phyloP scores from a whole-genome alignment of 345 rosid genomes.

The Arabidopsis suecica region DNA sequence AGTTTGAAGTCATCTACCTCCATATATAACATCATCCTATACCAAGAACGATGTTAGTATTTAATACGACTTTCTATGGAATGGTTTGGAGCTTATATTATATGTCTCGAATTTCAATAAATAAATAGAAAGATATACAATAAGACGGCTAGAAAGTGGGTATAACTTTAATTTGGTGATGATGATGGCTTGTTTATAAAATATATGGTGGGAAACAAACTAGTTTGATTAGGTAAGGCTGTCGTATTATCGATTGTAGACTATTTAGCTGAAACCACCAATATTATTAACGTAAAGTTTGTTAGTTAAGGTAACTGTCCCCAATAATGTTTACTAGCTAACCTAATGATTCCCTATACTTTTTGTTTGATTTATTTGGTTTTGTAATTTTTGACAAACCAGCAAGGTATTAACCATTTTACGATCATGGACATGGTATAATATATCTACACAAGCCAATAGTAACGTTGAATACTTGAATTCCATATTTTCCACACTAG shows the following conservation, averaged over 20 bases:
- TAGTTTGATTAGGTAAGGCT: conserved; percentile 23
- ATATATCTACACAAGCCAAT: too few species aligned
- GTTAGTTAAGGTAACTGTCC: conserved; percentile 3
- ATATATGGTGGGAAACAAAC: conserved; percentile 25
- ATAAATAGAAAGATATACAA: background rate
- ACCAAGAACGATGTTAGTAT: background rate
- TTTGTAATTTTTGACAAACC: too few species aligned
- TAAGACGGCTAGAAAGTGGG: conserved; percentile 23
- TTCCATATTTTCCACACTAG: background rate
- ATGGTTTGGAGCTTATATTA: conserved; percentile 11
- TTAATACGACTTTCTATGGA: conserved; percentile 4
- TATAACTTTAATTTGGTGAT: conserved; percentile 20
- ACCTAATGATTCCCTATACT: too few species aligned
- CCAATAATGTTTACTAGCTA: background rate
- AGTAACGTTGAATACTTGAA: background rate
- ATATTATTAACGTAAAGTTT: background rate
- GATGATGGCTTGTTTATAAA: conserved; percentile 15
- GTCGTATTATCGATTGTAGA: background rate
- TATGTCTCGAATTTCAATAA: background rate
- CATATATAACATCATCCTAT: too few species aligned
- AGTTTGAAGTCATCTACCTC: too few species aligned
- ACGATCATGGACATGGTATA: too few species aligned
- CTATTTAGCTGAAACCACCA: background rate
- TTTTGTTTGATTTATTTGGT: too few species aligned
- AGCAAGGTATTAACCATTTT: too few species aligned